Evolutionary conservation across 768 basidiomycete species (phyloP), one percentile per base, ranked within the genome.

Genomic region (Russula griseocarnosa): DNA sequence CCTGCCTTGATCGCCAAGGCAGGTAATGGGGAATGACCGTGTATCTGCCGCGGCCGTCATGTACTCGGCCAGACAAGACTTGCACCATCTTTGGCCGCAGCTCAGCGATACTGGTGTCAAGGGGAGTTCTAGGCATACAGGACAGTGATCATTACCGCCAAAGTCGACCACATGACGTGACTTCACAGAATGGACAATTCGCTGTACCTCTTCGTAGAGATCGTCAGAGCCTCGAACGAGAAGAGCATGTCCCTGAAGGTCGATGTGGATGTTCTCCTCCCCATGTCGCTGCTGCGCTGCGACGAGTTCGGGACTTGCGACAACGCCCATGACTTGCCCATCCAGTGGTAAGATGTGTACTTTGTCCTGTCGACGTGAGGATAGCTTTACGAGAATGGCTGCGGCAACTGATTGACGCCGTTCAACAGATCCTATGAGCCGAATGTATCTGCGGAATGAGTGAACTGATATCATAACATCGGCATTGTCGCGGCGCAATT

Each of bases 11-110:
- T 83, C 75, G 6, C 86, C 91, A 1, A 92, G 78, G 67, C 91
- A 93, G 20, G 72, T 80, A n/a, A 92, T 71, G 0, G 91, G 90
- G 76, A 92, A 92, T 14, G 73, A 74, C 54, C 79, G 81, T 67
- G 78, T 82, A 36, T 84, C 82, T 24, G 81, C 74, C 1, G 87
- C 77, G 1, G 87, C 80, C 3, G 73, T 71, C 22, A 92, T 76
- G 70, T 89, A 92, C 34, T 77, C 73, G 8, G 73, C 68, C 24
- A 92, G 71, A 70, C 90, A 93, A 3, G 76, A 64, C 42, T 80
- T 80, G 70, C 90, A 92, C 82, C 84, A 90, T 1, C 69, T 69
- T 71, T 93, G 90, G 1, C 86, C 83, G 66, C 90, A 93, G 11
- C 70, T 72, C 1, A 91, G 77, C 13, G 76, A 76, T 3, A 85